A percentile compares a stretch with the other conserved stretches of the same genome.
These are phyloP conservation scores for Dichotomocladium elegans DNA, from an alignment of 371 early-diverging fungal species.

Conservation along the genomic window DNA sequence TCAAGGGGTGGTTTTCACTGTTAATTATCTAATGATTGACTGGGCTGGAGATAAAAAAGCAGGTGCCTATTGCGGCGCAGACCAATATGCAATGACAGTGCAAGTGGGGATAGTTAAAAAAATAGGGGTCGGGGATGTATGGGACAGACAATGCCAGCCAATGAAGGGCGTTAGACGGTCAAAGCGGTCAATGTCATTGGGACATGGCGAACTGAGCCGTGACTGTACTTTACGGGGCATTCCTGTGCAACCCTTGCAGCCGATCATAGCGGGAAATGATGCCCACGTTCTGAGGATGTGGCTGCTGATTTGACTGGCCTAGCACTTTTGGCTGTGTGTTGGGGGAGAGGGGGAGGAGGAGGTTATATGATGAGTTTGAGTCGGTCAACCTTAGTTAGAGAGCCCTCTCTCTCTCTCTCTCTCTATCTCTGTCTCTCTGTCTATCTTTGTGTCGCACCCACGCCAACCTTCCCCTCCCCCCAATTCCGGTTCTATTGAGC, in stretches of 20 bases:
- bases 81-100: too few species aligned
- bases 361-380: background rate
- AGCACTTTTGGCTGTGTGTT: background rate
- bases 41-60: too few species aligned
- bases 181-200: slow-evolving; percentile 1
- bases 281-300: slow-evolving; percentile 18
- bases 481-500: background rate
- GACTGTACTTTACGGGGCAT: slow-evolving; percentile 2
- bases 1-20: too few species aligned
- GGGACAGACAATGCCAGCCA: background rate
- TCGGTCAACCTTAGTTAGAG: too few species aligned
- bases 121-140: too few species aligned
- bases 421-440: too few species aligned
- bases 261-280: slow-evolving; percentile 18
- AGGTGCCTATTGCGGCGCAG: too few species aligned
- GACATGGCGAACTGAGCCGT: slow-evolving; percentile 2
- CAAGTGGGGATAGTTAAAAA: too few species aligned
- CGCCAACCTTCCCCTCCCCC: background rate
- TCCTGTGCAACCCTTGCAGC: slow-evolving; percentile 5
- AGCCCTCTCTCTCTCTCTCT: too few species aligned
- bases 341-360: background rate
- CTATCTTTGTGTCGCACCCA: too few species aligned
- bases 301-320: slow-evolving; percentile 14
- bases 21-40: too few species aligned
- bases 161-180: background rate